Base-by-base conservation (phyloP, 1,284 basidiomycete species). In the Marasmius tenuissimus region DNA sequence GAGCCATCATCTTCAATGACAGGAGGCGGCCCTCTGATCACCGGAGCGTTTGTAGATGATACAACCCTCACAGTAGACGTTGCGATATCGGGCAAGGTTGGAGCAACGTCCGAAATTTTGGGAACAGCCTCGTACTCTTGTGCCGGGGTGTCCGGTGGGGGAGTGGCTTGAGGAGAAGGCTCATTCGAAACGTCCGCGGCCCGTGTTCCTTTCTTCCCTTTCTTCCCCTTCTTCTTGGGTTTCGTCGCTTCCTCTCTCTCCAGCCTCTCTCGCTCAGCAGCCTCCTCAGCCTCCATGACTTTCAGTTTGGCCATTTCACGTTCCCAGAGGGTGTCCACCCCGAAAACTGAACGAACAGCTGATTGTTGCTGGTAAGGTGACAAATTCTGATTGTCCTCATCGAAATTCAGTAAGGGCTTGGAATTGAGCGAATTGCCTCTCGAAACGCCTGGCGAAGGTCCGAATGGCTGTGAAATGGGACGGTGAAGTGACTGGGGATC, bases 241-340 rank as follows among this genome's bases (percentile, higher is more conserved):
- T 71, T 70, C 22, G 72, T 78, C 57, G 80, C 81, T 61, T 76
- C 79, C 53, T 76, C 77, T 54, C 74, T 79, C 62, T 85, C 81
- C 58, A 70, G 72, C 58, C 68, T 75, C 65, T 73, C 74, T 56
- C 73, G 75, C 55, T 81, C 81, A 64, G 85, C 84, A 22, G 77
- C 78, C 54, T 85, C 91, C 58, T 71, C 72, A 10, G 83, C 85
- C 71, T 93, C 88, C 0, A 93, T 90, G 66, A 86, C 81, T 63
- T 83, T 83, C 53, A 94, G 76, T 71, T 91, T 93, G 22, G 74
- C 83, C 77, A 92, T 83, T 73, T 93, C 91, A 38, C 85, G 81
- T 69, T 92, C 89, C 91, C 91, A 94, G 7, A 94, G 68, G 3
- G 86, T 91, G 71, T 93, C 91, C 6, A 89, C 86, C 4, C 91